Conservation (phyloP, 2,329 filamentous ascomycete species). For the Tolypocladium guangdongense region DNA sequence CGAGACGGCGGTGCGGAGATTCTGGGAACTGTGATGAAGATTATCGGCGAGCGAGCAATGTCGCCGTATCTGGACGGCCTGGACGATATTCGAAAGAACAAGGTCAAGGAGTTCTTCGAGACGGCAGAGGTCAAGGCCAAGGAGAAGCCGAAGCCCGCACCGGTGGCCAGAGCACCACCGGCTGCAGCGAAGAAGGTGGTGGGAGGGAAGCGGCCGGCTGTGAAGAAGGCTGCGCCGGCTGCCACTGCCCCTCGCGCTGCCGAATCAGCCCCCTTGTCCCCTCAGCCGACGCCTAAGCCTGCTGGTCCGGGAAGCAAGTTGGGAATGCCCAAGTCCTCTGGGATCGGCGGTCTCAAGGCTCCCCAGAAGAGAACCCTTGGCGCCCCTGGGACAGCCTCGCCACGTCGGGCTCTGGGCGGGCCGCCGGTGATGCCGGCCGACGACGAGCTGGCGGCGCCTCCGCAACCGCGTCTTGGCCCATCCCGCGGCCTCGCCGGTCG, state of each 20-base stretch:
- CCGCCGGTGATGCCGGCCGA: slow-evolving; percentile 40
- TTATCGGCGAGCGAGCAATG: slow-evolving; percentile 94
- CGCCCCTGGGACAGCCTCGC: slow-evolving; percentile 39
- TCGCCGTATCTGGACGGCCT: slow-evolving; percentile 81
- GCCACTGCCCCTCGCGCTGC: slow-evolving; percentile 28
- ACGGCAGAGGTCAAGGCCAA: slow-evolving; percentile 38
- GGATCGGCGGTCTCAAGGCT: slow-evolving; percentile 46
- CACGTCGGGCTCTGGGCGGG: slow-evolving; percentile 37
- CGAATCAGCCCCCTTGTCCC: slow-evolving; percentile 42
- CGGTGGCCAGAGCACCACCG: slow-evolving; percentile 41
- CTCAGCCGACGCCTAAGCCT: slow-evolving; percentile 45
- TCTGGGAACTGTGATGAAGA: slow-evolving; percentile 94
- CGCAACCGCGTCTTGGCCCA: slow-evolving; percentile 52
- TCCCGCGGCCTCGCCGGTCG: slow-evolving; percentile 76
- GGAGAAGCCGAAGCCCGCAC: slow-evolving; percentile 70
- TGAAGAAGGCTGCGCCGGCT: slow-evolving; percentile 35
- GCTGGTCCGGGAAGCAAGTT: slow-evolving; percentile 37
- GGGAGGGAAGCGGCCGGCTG: slow-evolving; percentile 28
- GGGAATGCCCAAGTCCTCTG: slow-evolving; percentile 41
- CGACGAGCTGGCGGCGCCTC: slow-evolving; percentile 48
- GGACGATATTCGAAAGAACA: slow-evolving; percentile 90
- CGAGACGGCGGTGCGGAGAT: slow-evolving; percentile 86
- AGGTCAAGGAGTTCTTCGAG: slow-evolving; percentile 88
- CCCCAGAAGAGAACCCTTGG: slow-evolving; percentile 44
- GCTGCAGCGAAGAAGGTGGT: slow-evolving; percentile 35